Conservation (phyloP, 2,329 filamentous ascomycete species). For the Scytalidium sp. region DNA sequence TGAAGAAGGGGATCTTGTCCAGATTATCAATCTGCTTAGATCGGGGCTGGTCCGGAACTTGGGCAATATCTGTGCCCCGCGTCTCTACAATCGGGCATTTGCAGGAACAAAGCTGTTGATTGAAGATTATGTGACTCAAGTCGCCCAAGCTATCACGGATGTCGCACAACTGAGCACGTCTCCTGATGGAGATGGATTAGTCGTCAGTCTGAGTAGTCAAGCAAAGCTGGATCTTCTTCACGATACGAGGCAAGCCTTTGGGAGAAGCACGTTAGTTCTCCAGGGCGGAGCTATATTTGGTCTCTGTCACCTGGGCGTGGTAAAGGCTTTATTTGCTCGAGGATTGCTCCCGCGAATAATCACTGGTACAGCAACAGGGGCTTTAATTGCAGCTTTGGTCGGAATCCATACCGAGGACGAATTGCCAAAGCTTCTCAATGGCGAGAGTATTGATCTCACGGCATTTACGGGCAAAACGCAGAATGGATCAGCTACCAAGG, state of each 20-base stretch:
- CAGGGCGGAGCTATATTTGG: conserved; percentile 93
- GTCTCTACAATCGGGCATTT: conserved; percentile 80
- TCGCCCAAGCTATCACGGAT: conserved; percentile 77
- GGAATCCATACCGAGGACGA: conserved; percentile 86
- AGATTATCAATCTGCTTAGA: conserved; percentile 74
- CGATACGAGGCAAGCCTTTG: conserved; percentile 85
- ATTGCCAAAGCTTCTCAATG: conserved; percentile 70
- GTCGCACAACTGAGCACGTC: conserved; percentile 65
- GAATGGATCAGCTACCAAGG: conserved; percentile 31
- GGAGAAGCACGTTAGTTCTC: conserved; percentile 78
- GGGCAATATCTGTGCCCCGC: conserved; percentile 83
- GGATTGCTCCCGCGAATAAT: conserved; percentile 86
- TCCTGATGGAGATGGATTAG: conserved; percentile 33
- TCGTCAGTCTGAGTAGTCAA: conserved; percentile 35
- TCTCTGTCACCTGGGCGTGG: conserved; percentile 84
- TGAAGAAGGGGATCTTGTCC: conserved; percentile 68
- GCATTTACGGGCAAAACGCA: conserved; percentile 58
- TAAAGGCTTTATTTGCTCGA: conserved; percentile 79
- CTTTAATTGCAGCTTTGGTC: conserved; percentile 83
- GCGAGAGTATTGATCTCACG: conserved; percentile 77
- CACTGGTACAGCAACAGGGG: conserved; percentile 85
- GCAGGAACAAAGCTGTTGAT: conserved; percentile 88
- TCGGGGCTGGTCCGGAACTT: conserved; percentile 80
- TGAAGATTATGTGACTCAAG: conserved; percentile 84
- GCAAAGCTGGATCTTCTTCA: conserved; percentile 81